Conservation (phyloP, 2,329 filamentous ascomycete species). For the Epichloe uncinata region DNA sequence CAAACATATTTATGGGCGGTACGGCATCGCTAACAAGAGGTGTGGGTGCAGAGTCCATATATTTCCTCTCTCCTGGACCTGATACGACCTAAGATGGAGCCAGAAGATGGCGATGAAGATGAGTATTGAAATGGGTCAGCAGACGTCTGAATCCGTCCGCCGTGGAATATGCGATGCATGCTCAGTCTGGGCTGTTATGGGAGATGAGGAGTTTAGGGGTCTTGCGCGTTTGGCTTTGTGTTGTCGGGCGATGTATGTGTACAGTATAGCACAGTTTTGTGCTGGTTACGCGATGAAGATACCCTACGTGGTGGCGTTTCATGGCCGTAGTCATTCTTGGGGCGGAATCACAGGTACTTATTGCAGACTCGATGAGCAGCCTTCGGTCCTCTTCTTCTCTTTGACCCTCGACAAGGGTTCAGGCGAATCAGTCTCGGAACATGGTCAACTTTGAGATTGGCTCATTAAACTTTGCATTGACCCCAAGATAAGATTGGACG, state of each 20-base stretch:
- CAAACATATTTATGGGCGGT: neutral
- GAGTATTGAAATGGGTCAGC: neutral
- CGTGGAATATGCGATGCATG: neutral
- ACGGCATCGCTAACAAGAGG: constrained; percentile 8
- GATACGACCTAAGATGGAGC: constrained; percentile 16
- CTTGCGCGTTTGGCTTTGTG: neutral
- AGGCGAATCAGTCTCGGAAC: too few relatives aligned
- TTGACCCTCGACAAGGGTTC: too few relatives aligned
- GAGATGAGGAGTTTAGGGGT: neutral
- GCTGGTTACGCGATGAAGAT: neutral
- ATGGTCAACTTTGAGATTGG: too few relatives aligned
- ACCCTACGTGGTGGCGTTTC: neutral
- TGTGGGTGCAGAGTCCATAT: constrained; percentile 21
- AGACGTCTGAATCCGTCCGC: neutral
- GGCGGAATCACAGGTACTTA: too few relatives aligned
- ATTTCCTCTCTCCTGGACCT: constrained; percentile 27
- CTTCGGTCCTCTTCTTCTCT: too few relatives aligned
- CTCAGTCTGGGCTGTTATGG: neutral
- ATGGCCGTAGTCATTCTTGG: too few relatives aligned
- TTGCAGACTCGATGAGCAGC: too few relatives aligned
- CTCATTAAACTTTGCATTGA: too few relatives aligned
- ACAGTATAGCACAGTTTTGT: constrained; percentile 2
- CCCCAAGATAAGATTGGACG: too few relatives aligned
- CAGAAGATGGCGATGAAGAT: constrained; percentile 13
- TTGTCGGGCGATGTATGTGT: neutral